Base-by-base conservation (phyloP, 176 grass and related monocot species). In the Aegilops umbellulata region DNA sequence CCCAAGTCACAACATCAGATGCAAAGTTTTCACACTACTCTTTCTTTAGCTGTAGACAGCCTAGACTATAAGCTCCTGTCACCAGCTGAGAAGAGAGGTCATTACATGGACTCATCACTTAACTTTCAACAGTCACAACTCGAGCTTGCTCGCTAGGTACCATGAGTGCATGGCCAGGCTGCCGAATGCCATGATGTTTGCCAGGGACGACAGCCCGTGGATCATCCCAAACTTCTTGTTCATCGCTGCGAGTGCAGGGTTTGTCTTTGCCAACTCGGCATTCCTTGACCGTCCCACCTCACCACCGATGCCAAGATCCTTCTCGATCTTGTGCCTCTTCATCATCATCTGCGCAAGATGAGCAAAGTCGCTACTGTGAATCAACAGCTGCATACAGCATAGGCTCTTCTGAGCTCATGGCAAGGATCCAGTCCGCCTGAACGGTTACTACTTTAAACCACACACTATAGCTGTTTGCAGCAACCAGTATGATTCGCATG, bases 151-250 rank as follows among this genome's bases (percentile, higher is more conserved):
- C 3, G 95, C 87, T 12, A 95, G 88, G 46, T 95, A 90, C 95
- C 92, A 95, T 1, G 95, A 97, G 85, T 95, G 90, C 81, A 97
- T 97, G 51, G 95, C 92, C 9, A 97, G 90, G 87, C 92, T 88
- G 60, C 90, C 92, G 60, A 95, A 97, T 3, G 92, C 83, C 85
- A 97, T 77, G 77, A 93, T 82, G 84, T 90, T 97, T 75, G 91
- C 87, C 23, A 97, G 92, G 0, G 92, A 93, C 8, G 95, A 97
- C 63, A 95, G 83, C 1, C 93, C 91, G 9, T 97, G 95, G 78
- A 97, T 93, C 93, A 92, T 95, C 58, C 95, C 80, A 2, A 97
- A 97, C 80, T 93, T 95, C 85, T 74, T 82, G 85, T 97, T 95
- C 85, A 97, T 97, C 0, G 93, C 64, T 5, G 76, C 71, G 20